Evolutionary conservation across 495 filamentous ascomycete species (phyloP).

Genomic region (Penicillium arizonense): DNA sequence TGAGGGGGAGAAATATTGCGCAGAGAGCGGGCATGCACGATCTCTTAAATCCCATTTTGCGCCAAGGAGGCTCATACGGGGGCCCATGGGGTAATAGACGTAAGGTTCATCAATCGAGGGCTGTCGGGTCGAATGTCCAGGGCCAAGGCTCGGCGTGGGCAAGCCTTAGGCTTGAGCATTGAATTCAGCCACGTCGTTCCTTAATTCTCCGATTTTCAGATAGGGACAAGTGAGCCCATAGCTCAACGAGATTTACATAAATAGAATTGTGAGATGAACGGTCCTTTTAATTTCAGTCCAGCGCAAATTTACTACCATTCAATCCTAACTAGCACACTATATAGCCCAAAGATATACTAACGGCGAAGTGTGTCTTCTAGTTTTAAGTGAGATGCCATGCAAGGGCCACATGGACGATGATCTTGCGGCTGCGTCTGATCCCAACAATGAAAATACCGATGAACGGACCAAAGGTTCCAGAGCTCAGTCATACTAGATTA

Average conservation of each 20-base stretch:
- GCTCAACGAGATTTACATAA: background rate
- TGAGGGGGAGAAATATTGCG: background rate
- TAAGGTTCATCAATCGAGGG: background rate
- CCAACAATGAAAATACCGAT: too few relatives aligned
- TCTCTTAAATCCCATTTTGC: background rate
- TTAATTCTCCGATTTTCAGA: background rate
- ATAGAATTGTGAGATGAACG: too few relatives aligned
- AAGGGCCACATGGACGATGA: too few relatives aligned
- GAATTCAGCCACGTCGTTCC: background rate
- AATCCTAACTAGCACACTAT: too few relatives aligned
- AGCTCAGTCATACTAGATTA: background rate
- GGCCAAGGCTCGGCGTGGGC: background rate
- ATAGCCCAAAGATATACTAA: too few relatives aligned
- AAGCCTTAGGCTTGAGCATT: background rate
- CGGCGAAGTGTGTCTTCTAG: too few relatives aligned
- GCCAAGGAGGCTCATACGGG: background rate
- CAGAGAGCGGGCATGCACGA: background rate
- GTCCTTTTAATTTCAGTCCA: too few relatives aligned
- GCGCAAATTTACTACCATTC: too few relatives aligned
- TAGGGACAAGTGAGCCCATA: background rate
- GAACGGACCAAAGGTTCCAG: background rate
- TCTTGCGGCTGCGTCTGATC: too few relatives aligned
- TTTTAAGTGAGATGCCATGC: too few relatives aligned
- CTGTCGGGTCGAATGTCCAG: background rate
- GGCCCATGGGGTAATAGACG: background rate